Evolutionary conservation across 2,329 filamentous ascomycete species (phyloP).

Genomic region (Fonsecaea pedrosoi): DNA sequence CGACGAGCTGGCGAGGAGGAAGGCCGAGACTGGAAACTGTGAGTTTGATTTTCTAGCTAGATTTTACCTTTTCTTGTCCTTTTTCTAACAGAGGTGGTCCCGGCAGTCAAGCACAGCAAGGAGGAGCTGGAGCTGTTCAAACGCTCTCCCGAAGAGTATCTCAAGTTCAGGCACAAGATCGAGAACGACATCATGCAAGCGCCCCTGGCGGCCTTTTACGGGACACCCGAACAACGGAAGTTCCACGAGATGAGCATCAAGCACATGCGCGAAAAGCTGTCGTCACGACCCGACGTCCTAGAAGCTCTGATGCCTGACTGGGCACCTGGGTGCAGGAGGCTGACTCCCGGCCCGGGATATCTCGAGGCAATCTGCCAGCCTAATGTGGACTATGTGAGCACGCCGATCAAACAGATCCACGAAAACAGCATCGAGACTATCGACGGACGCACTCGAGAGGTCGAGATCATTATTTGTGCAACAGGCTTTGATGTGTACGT

Average conservation of each 20-base stretch:
- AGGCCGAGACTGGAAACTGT: constrained; percentile 10
- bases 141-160: neutral
- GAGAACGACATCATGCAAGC: constrained; percentile 29
- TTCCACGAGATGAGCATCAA: neutral
- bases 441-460: too few relatives aligned
- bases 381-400: constrained; percentile 57
- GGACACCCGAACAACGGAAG: neutral
- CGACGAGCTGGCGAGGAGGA: neutral
- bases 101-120: neutral
- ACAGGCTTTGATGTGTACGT: too few relatives aligned
- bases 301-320: constrained; percentile 25
- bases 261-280: constrained; percentile 29
- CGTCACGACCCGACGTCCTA: constrained; percentile 41
- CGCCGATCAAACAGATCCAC: too few relatives aligned
- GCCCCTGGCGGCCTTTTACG: neutral
- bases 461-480: too few relatives aligned
- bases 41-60: neutral
- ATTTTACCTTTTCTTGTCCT: too few relatives aligned
- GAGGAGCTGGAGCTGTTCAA: constrained; percentile 3
- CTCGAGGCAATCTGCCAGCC: constrained; percentile 67
- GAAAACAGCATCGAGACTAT: too few relatives aligned
- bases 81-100: neutral
- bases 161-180: constrained; percentile 33
- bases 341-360: constrained; percentile 70
- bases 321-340: constrained; percentile 18